These are phyloP conservation scores for Camellia lanceoleosa DNA, from an alignment of 148 eudicot genomes.

Conservation along the genomic window DNA sequence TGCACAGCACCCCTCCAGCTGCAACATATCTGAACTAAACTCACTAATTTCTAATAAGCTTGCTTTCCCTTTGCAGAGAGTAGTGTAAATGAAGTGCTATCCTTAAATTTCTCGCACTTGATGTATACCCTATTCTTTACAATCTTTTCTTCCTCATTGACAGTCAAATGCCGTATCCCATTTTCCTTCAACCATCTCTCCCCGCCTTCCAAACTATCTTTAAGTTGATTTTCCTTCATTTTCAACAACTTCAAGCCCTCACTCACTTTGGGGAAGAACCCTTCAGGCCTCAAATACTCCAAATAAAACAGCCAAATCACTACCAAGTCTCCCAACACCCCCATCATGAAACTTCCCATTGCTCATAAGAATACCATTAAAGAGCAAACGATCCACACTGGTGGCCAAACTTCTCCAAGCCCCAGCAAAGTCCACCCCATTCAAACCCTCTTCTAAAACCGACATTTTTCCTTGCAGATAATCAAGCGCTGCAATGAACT, in stretches of 20 bases:
- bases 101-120: constrained; percentile 16
- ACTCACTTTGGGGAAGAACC: constrained; percentile 71
- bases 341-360: constrained; percentile 59
- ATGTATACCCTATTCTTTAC: constrained; percentile 37
- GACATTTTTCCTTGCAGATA: constrained; percentile 73
- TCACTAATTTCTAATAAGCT: neutral
- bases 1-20: neutral
- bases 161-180: constrained; percentile 65
- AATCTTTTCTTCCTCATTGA: constrained; percentile 63
- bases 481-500: constrained; percentile 69
- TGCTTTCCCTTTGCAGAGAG: neutral
- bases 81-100: neutral
- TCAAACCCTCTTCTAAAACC: constrained; percentile 57
- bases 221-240: constrained; percentile 49
- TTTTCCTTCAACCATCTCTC: constrained; percentile 62
- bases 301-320: constrained; percentile 65
- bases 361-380: constrained; percentile 52
- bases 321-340: constrained; percentile 68
- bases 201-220: constrained; percentile 38
- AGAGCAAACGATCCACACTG: constrained; percentile 59
- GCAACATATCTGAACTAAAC: neutral
- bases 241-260: constrained; percentile 72
- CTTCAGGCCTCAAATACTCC: constrained; percentile 91
- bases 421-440: constrained; percentile 59
- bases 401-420: constrained; percentile 78